Percentiles rank a stretch among this genome's conserved stretches.
Conservation (phyloP, 202 grass and related monocot species). For the Schoenoplectus triqueter region DNA sequence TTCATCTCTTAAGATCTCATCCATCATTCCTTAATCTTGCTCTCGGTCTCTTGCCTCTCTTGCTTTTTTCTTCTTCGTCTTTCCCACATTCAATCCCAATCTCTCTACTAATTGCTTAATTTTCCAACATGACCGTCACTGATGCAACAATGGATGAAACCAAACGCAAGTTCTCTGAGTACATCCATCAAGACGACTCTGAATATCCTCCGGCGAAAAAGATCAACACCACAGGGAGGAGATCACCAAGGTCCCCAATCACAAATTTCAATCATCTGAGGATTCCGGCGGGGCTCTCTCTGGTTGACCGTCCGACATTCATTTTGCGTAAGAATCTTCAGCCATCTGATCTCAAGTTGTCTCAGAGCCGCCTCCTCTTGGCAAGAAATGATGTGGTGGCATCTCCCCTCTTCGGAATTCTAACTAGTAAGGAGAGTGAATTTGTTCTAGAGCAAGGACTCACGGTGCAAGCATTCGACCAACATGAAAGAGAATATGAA, state of each 20-base stretch:
- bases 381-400: neutral
- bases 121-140: neutral
- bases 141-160: neutral
- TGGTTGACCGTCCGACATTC: neutral
- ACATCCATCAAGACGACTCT: neutral
- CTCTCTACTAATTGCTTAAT: neutral
- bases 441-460: neutral
- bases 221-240: neutral
- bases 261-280: neutral
- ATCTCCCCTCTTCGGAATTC: neutral
- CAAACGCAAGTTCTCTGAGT: neutral
- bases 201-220: neutral
- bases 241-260: too few species aligned
- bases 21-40: neutral
- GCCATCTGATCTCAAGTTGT: neutral
- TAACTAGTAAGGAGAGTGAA: neutral
- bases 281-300: neutral
- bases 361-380: slow-evolving; percentile 1
- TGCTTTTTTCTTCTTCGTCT: neutral
- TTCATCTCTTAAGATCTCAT: neutral
- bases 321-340: neutral
- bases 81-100: neutral
- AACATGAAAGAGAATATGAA: neutral
- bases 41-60: neutral
- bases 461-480: neutral